Evolutionary conservation across 140 eudicot genomes (phyloP).

Genomic region (Erigeron philadelphicus): DNA sequence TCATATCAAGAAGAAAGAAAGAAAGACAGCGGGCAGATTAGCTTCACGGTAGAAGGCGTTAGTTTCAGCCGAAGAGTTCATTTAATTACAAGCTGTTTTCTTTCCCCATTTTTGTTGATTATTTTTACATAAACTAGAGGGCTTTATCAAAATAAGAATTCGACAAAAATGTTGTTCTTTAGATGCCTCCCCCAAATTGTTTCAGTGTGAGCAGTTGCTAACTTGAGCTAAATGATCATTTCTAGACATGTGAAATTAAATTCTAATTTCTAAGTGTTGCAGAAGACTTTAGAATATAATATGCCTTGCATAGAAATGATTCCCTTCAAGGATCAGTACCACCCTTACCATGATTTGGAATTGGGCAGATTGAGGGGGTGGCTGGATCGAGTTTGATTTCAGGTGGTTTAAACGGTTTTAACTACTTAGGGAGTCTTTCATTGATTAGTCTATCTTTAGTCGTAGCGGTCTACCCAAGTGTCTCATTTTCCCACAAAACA

Average conservation of each 20-base stretch:
- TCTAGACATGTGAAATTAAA: background rate
- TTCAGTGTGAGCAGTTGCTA: conserved; percentile 1
- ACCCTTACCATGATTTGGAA: background rate
- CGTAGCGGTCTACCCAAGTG: no score
- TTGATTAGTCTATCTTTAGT: no score
- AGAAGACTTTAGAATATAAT: background rate
- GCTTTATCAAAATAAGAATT: conserved; percentile 19
- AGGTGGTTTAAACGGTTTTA: no score
- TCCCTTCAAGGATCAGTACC: background rate
- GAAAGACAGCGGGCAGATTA: background rate
- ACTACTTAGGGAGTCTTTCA: no score
- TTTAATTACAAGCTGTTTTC: conserved; percentile 3
- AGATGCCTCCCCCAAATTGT: background rate
- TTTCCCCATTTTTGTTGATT: conserved; percentile 8
- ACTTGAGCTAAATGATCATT: background rate
- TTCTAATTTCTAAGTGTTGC: background rate
- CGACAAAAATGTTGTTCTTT: background rate
- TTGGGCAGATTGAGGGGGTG: no score
- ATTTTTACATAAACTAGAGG: conserved; percentile 31
- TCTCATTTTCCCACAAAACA: no score
- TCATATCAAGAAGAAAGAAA: background rate
- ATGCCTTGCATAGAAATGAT: background rate
- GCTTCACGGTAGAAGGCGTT: conserved; percentile 28
- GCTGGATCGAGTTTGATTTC: no score
- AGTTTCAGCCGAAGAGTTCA: conserved; percentile 19